These are phyloP conservation scores for Vigna hirtella DNA, from an alignment of 306 rosid species.

Conservation along the genomic window DNA sequence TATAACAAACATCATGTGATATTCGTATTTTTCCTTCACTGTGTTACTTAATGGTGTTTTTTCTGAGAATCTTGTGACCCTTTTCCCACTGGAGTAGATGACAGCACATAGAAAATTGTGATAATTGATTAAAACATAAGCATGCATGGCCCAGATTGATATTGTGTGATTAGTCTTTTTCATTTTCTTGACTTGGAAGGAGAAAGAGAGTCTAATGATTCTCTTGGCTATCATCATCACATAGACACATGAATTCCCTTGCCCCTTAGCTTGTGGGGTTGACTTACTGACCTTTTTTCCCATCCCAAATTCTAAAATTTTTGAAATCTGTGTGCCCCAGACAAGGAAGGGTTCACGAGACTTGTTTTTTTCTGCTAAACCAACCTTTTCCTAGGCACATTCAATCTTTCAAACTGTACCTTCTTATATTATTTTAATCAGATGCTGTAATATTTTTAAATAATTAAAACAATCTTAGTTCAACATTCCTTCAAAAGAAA, in stretches of 20 bases:
- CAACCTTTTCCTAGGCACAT: neutral
- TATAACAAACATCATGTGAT: too few species aligned
- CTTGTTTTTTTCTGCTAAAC: conserved; percentile 11
- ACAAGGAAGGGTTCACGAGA: conserved; percentile 53
- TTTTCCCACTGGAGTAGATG: neutral
- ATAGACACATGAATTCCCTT: conserved; percentile 20
- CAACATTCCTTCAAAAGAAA: too few species aligned
- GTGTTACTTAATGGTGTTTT: neutral
- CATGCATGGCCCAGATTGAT: neutral
- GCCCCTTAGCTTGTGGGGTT: conserved; percentile 34
- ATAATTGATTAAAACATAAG: neutral
- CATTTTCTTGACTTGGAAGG: conserved; percentile 9
- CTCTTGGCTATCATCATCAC: neutral
- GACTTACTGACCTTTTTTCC: neutral
- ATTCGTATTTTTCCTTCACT: neutral
- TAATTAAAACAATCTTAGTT: too few species aligned
- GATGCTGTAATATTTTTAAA: too few species aligned
- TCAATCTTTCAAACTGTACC: too few species aligned
- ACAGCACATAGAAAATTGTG: neutral
- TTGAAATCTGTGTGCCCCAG: conserved; percentile 29
- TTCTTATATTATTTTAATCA: too few species aligned
- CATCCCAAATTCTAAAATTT: conserved; percentile 24
- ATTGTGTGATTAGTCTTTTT: neutral
- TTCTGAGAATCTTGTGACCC: conserved; percentile 40
- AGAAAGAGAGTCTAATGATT: conserved; percentile 2